These are phyloP conservation scores for Colletotrichum spinosum DNA, from an alignment of 2,329 filamentous ascomycete genomes.

Conservation along the genomic window DNA sequence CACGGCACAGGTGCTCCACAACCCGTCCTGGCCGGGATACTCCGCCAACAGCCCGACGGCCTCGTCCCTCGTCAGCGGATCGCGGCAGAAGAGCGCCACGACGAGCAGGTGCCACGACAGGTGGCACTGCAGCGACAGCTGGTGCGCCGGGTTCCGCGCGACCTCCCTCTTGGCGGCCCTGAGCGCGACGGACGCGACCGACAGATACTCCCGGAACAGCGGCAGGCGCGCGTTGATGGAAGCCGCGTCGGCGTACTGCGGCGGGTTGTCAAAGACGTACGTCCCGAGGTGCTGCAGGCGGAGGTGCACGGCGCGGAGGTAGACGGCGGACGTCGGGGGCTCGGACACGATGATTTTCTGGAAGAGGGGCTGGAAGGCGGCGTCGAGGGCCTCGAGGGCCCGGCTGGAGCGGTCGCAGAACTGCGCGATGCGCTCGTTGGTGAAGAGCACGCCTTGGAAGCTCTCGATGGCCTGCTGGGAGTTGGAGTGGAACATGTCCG, in stretches of 20 bases:
- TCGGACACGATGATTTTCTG: conserved; percentile 42
- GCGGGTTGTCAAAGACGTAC: conserved; percentile 45
- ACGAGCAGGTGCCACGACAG: conserved; percentile 43
- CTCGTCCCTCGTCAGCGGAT: conserved; percentile 47
- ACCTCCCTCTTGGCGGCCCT: conserved; percentile 34
- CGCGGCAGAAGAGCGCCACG: conserved; percentile 46
- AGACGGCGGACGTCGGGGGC: conserved; percentile 42
- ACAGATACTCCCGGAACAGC: conserved; percentile 48
- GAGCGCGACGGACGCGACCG: conserved; percentile 45
- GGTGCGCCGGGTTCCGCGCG: conserved; percentile 40
- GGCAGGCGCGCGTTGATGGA: conserved; percentile 41
- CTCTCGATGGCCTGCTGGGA: conserved; percentile 34
- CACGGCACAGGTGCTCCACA: conserved; percentile 45
- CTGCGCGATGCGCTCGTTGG: conserved; percentile 36
- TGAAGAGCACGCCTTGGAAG: conserved; percentile 37
- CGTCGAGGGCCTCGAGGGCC: conserved; percentile 39
- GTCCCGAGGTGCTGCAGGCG: conserved; percentile 45
- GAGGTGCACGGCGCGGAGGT: conserved; percentile 48
- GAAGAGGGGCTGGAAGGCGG: conserved; percentile 49
- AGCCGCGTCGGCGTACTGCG: conserved; percentile 41
- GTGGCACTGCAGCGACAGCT: conserved; percentile 45
- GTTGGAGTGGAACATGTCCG: conserved; percentile 19
- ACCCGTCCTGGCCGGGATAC: conserved; percentile 48
- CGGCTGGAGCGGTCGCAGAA: conserved; percentile 35
- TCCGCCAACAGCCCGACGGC: conserved; percentile 46